Base-by-base conservation (phyloP, 1,284 basidiomycete species). In the Volvariella surrecta region DNA sequence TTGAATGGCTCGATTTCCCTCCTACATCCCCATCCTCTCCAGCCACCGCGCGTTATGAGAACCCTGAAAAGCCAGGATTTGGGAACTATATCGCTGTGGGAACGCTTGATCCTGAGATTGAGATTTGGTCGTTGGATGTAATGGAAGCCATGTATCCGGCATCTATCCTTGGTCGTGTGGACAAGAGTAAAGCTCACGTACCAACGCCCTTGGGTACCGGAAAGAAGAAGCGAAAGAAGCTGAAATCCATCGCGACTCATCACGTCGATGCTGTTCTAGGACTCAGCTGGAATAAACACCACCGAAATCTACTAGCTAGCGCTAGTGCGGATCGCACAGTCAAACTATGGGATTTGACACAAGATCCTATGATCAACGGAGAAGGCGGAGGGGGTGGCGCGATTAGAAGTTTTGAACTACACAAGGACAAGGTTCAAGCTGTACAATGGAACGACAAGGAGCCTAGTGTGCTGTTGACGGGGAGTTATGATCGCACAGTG, bases 1-100 rank as follows among this genome's bases (percentile, higher is more conserved):
- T 99, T 46, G 96, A 99, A 73, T 99, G 96, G 96, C 83, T 99
- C 50, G 91, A 99, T 63, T 98, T 93, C 61, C 76, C 84, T 9
- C 89, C 91, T 16, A 69, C 76, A 13, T 71, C 73, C 13, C 65
- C 67, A 30, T 60, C 72, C 28, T 51, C 57, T 16, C 47, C 62
- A 13, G 54, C 67, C 3, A 54, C 64, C 10, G 24, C 11, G 11
- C 24, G 24, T 6, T 28, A 28, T 28, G n/a, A 35, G 15, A 52
- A 62, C 6, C 52, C 63, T 17, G 57, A 62, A 10, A 69, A 67
- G 50, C 24, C 57, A 24, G 61, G 62, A n/a, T 73, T 77, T 48
- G 95, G 95, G 22, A 96, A 86, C 64, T 98, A 88, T 61, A 83
- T 99, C 52, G 96, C 96, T 1, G 94, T 99, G 11, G 95, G 94